Base-by-base conservation (phyloP, 169 alveolate species). In the Cryptosporidium tyzzeri region DNA sequence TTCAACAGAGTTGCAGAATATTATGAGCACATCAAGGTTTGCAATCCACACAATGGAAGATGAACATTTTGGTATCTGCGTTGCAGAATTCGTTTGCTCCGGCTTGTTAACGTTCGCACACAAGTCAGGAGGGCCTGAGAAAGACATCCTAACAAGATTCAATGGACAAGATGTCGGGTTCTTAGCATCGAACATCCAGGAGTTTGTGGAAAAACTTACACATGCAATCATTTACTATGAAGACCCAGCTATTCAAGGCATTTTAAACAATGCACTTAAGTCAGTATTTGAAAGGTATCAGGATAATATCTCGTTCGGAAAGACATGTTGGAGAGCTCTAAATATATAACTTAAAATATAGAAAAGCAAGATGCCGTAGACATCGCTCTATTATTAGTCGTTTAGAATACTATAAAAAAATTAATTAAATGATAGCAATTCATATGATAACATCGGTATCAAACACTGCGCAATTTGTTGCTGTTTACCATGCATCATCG, bases 11-110 rank as follows among this genome's bases (percentile, higher is more conserved):
- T 68, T 94, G 35, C 8, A 91, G n/a, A 84, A 86, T 12, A 74
- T 93, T 26, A 91, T 95, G 71, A 29, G 80, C 2, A 85, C 73
- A 41, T 94, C 97, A 3, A 93, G 92, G 85, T 95, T 95, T 14
- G 98, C 96, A n/a, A 62, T 97, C n/a, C 98, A 97, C 70, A 95
- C 97, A 14, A 97, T 97, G 98, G 86, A 87, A 80, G 93, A 93
- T 70, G 98, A 97, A 62, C 98, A 97, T 84, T 97, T 97, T 85
- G 98, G 98, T 23, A 97, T 97, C 55, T 86, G 97, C 6, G 94
- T 97, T 1, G 96, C 96, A n/a, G 98, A 97, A 94, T 93, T 97
- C 94, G 92, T 95, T 94, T 96, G 97, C 7, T 95, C 96, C 16
- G 98, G 98, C 8, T 84, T 95, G 14, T 86, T 96, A 23, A 92